Evolutionary conservation across 768 basidiomycete species (phyloP), one percentile per base, ranked within the genome.

Genomic region (Xerocomus spinulosus): DNA sequence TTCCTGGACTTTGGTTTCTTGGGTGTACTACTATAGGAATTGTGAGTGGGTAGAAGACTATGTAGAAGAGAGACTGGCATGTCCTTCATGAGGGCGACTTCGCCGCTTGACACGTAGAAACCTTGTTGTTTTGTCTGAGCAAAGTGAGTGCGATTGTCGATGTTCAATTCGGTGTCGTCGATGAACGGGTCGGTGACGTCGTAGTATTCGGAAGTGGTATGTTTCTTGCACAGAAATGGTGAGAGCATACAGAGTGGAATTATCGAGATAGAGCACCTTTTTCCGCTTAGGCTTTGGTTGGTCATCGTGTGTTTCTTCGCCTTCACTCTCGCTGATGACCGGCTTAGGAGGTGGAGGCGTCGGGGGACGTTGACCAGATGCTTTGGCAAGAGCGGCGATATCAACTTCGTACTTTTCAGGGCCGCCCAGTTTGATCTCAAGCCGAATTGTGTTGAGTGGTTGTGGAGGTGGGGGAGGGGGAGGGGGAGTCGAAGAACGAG

Each of bases 181-280:
- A 99, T 96, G 71, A 98, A 98, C 0, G 91, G 87, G 69, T 99
- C 96, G 0, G 76, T 71, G 17, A 84, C 74, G 70, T 99, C 95
- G 73, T 99, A 99, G 59, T 92, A 90, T 61, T 87, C 89, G 18
- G 80, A 69, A 0, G 74, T 72, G 1, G 67, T 63, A 48, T 73
- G 78, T 61, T 81, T 83, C 64, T 75, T 71, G 71, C 75, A 53
- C 18, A 38, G 28, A 42, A 15, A 33, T 1, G 26, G 32, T 64
- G 9, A 62, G 50, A 9, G 30, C 15, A 23, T 40, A 18, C 14
- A 35, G 9, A 29, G 18, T 28, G 39, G 18, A n/a, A 17, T 13
- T 17, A 20, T 42, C 18, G 34, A 54, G 24, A 12, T 45, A 52
- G 26, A 12, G 25, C 57, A 66, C 69, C 69, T 72, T 76, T 61